phyloP scores from a whole-genome alignment of 129 eudicot species.

The Helianthus tuberosus region DNA sequence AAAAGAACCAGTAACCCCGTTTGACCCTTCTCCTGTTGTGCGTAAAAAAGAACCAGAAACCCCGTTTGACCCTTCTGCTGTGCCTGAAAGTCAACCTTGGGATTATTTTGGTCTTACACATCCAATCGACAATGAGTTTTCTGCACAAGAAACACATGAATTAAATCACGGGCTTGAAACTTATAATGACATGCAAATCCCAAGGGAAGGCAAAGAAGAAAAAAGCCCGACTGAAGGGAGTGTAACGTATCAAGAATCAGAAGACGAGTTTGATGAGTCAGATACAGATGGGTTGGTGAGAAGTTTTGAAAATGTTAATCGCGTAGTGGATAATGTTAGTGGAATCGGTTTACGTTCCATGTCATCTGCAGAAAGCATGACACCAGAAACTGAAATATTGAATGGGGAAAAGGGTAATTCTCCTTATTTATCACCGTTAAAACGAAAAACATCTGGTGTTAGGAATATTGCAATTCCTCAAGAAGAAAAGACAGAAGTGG shows the following conservation, averaged over 20 bases:
- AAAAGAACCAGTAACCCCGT: constrained; percentile 20
- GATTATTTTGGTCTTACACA: constrained; percentile 83
- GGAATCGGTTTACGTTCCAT: constrained; percentile 39
- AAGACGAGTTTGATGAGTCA: constrained; percentile 96
- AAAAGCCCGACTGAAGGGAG: constrained; percentile 32
- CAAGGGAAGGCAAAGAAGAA: constrained; percentile 49
- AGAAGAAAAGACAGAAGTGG: constrained; percentile 47
- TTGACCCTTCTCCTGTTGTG: constrained; percentile 21
- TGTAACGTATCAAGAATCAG: constrained; percentile 60
- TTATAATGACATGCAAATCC: constrained; percentile 29
- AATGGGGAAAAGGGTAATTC: constrained; percentile 52
- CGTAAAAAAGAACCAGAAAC: constrained; percentile 29
- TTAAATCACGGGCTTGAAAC: constrained; percentile 38
- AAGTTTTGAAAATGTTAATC: constrained; percentile 78
- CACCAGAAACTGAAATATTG: constrained; percentile 48
- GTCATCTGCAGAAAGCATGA: constrained; percentile 42
- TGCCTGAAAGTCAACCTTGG: constrained; percentile 78
- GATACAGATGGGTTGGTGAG: constrained; percentile 65
- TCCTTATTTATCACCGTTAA: constrained; percentile 70
- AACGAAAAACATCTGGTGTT: constrained; percentile 52
- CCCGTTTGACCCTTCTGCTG: constrained; percentile 6
- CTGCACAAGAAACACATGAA: constrained; percentile 52
- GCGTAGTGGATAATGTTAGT: constrained; percentile 41
- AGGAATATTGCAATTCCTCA: constrained; percentile 32
- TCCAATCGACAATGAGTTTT: constrained; percentile 64